phyloP scores from a whole-genome alignment of 495 filamentous ascomycete genomes.

The Durotheca rogersii region DNA sequence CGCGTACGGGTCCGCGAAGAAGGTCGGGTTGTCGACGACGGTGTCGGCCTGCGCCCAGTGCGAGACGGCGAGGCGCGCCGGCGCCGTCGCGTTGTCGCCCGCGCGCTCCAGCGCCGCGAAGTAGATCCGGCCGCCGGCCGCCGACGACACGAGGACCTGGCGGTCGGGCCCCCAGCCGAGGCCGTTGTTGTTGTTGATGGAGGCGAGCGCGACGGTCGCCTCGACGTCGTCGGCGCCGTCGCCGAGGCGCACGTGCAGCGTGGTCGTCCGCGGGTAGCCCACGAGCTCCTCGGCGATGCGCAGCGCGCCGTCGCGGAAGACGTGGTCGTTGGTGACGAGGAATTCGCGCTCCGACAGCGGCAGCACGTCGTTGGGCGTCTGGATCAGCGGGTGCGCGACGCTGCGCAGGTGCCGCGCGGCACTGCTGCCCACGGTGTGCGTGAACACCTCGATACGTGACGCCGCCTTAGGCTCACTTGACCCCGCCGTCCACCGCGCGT shows the following conservation, averaged over 20 bases:
- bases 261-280: conserved; percentile 36
- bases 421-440: conserved; percentile 45
- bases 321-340: conserved; percentile 64
- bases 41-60: conserved; percentile 46
- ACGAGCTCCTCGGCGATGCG: conserved; percentile 47
- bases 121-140: conserved; percentile 33
- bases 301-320: conserved; percentile 49
- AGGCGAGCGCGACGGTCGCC: conserved; percentile 45
- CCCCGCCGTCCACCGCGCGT: conserved; percentile 39
- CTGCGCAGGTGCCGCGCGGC: conserved; percentile 43
- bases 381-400: conserved; percentile 49
- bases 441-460: conserved; percentile 62
- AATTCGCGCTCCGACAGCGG: conserved; percentile 50
- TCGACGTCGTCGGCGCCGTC: conserved; percentile 37
- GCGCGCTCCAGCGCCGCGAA: conserved; percentile 13
- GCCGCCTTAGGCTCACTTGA: conserved; percentile 37
- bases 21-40: conserved; percentile 59
- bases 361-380: conserved; percentile 63
- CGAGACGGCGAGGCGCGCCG: too few species aligned
- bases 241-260: conserved; percentile 31
- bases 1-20: conserved; percentile 54
- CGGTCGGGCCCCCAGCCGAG: conserved; percentile 52
- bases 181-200: conserved; percentile 57
- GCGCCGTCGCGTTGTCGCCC: conserved; percentile 39
- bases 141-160: conserved; percentile 52